Conservation (phyloP, 331 rosid genomes). For the Malus hybrid region DNA sequence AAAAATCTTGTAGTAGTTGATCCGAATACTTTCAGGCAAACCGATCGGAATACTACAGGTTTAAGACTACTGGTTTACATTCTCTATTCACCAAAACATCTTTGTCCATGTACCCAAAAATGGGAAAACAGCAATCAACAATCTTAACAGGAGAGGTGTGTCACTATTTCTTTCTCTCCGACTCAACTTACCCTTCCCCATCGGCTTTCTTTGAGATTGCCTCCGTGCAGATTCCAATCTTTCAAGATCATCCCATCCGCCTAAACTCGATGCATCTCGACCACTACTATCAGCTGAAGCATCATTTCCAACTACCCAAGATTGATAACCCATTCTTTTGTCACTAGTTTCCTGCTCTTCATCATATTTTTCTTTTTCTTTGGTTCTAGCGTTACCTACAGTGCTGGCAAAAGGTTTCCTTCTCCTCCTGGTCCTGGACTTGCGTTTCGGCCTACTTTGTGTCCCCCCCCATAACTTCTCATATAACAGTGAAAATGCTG, state of each 20-base stretch:
- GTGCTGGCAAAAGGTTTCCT: conserved; percentile 37
- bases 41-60: neutral
- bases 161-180: conserved; percentile 55
- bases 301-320: conserved; percentile 62
- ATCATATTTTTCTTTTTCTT: conserved; percentile 9
- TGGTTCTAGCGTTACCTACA: neutral
- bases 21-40: neutral
- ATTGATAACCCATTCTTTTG: conserved; percentile 45
- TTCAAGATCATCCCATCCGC: conserved; percentile 95
- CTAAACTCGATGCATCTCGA: conserved; percentile 29
- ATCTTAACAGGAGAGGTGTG: conserved; percentile 72
- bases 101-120: conserved; percentile 85
- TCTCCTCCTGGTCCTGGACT: conserved; percentile 34
- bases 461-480: conserved; percentile 64
- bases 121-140: conserved; percentile 83
- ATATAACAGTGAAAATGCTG: conserved; percentile 60
- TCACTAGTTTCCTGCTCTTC: conserved; percentile 32
- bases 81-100: conserved; percentile 44
- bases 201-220: conserved; percentile 25
- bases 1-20: neutral
- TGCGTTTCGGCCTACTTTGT: conserved; percentile 46
- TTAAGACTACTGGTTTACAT: neutral
- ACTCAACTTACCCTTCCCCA: conserved; percentile 54
- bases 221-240: conserved; percentile 29
- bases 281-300: conserved; percentile 30